These are phyloP conservation scores for Kwoniella newhampshirensis DNA, from an alignment of 768 basidiomycete species.

Conservation along the genomic window DNA sequence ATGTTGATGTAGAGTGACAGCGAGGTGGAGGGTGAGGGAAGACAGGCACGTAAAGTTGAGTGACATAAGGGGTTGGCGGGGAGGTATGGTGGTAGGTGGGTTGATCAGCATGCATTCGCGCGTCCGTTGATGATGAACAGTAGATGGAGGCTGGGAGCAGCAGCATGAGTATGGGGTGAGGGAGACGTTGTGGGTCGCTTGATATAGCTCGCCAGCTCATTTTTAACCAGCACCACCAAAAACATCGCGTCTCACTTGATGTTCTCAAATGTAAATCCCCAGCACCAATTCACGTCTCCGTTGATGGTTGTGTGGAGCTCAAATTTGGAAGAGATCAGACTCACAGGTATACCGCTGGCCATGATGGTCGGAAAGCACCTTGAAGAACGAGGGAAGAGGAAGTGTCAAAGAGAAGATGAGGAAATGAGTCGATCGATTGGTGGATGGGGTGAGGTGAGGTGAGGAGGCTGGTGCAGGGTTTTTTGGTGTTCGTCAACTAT, in stretches of 20 bases:
- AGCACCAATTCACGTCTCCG: background rate
- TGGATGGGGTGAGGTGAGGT: background rate
- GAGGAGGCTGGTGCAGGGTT: slow-evolving; percentile 17
- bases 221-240: background rate
- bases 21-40: background rate
- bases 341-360: slow-evolving; percentile 42
- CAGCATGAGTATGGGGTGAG: too few relatives aligned
- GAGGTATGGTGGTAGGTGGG: background rate
- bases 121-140: too few relatives aligned
- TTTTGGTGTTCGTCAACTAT: too few relatives aligned
- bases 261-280: slow-evolving; percentile 9
- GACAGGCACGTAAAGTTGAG: background rate
- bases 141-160: too few relatives aligned
- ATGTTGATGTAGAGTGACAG: background rate
- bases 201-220: too few relatives aligned
- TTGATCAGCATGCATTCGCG: slow-evolving; percentile 1
- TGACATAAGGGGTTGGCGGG: background rate
- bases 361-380: slow-evolving; percentile 9
- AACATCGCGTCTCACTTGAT: slow-evolving; percentile 23
- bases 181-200: too few relatives aligned
- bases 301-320: background rate
- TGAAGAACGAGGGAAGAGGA: background rate
- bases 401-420: background rate
- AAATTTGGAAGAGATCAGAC: too few relatives aligned
- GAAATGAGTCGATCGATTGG: background rate